Conservation (phyloP, 2,329 filamentous ascomycete genomes). For the Colletotrichum somersetense region DNA sequence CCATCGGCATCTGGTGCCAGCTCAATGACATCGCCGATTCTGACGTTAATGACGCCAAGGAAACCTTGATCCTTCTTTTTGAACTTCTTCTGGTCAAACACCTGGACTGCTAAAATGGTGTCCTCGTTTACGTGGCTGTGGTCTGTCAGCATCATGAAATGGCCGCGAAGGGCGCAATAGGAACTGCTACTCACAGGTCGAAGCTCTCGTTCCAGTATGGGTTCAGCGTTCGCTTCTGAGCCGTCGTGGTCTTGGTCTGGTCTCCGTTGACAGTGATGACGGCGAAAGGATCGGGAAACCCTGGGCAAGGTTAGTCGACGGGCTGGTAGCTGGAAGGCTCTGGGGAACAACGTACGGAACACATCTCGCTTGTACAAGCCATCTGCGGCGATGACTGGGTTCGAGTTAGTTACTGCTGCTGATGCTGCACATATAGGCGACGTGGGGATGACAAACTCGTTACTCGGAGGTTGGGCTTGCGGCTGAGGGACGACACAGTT, state of each 20-base stretch:
- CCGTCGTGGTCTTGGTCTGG: constrained; percentile 97
- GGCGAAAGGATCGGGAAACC: constrained; percentile 97
- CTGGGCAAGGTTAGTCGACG: constrained; percentile 62
- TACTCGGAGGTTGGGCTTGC: constrained; percentile 89
- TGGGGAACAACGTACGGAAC: constrained; percentile 78
- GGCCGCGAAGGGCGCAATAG: constrained; percentile 42
- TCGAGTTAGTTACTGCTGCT: constrained; percentile 53
- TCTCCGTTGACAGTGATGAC: constrained; percentile 97
- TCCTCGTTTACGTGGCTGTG: constrained; percentile 89
- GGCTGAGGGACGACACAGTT: constrained; percentile 50
- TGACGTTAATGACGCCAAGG: constrained; percentile 96
- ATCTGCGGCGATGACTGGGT: constrained; percentile 95
- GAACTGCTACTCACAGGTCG: constrained; percentile 80
- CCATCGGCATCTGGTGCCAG: constrained; percentile 91
- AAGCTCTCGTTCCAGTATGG: constrained; percentile 99
- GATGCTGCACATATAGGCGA: constrained; percentile 36
- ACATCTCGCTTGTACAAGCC: constrained; percentile 99
- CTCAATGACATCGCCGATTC: constrained; percentile 94
- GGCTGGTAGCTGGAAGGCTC: not conserved
- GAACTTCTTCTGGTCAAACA: constrained; percentile 99
- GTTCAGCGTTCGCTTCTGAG: constrained; percentile 97
- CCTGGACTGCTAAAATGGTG: constrained; percentile 96
- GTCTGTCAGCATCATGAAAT: constrained; percentile 25
- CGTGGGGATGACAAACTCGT: constrained; percentile 76
- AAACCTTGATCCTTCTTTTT: constrained; percentile 99